Percentiles rank a stretch among this genome's conserved stretches.
phyloP scores from a whole-genome alignment of 257 asterid genomes.

The Nicotiana attenuata region DNA sequence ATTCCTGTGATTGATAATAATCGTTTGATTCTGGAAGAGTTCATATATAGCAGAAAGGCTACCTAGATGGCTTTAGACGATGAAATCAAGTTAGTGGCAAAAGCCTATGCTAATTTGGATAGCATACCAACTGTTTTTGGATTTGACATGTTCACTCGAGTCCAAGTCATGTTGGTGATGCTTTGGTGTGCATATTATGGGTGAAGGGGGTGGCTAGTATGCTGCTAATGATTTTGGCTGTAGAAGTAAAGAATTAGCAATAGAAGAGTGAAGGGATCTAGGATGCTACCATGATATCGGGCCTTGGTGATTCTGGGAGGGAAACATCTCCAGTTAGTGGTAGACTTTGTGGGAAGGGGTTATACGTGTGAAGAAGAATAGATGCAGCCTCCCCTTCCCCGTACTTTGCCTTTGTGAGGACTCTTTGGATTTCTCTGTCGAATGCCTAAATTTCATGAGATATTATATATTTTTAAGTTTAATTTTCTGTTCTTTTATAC shows the following conservation, averaged over 20 bases:
- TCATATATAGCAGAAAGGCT: background rate
- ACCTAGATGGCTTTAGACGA: background rate
- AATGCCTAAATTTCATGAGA: background rate
- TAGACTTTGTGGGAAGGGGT: background rate
- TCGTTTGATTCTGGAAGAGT: background rate
- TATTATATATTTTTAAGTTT: background rate
- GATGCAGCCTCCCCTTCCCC: background rate
- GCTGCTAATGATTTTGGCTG: background rate
- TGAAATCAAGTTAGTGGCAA: background rate
- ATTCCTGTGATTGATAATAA: background rate
- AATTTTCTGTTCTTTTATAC: constrained; percentile 6
- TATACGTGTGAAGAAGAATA: background rate
- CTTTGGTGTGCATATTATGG: constrained; percentile 1
- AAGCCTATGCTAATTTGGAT: background rate
- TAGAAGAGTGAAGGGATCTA: background rate
- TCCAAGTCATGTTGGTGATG: background rate
- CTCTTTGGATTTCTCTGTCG: background rate
- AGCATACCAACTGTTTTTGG: background rate
- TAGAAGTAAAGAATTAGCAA: background rate
- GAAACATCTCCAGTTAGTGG: background rate
- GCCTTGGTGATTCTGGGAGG: background rate
- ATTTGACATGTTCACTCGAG: constrained; percentile 1
- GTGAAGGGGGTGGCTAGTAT: background rate
- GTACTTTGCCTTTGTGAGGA: background rate
- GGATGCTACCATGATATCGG: background rate